phyloP scores from a whole-genome alignment of 1,139 yeast genomes.

The Geotrichum candidum region DNA sequence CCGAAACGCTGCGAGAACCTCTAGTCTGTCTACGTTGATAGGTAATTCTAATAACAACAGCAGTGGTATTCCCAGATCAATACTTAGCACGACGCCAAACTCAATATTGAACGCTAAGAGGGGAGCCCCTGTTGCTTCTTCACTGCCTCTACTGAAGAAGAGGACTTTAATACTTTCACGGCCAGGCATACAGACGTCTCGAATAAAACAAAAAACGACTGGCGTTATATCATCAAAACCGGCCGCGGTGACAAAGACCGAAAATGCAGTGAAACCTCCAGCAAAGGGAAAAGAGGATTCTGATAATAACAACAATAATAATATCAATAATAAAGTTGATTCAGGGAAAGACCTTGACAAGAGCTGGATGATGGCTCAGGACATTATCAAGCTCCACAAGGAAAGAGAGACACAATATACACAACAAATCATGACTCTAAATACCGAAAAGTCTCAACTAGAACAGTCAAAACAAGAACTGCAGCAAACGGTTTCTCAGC shows the following conservation, averaged over 20 bases:
- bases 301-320: not conserved
- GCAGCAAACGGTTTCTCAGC: conserved; percentile 35
- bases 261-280: not conserved
- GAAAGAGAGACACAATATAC: conserved; percentile 12
- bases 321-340: not conserved
- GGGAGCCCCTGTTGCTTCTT: not conserved
- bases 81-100: not conserved
- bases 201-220: not conserved
- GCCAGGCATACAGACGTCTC: not conserved
- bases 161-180: not conserved
- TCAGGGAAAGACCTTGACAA: not conserved
- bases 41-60: not conserved
- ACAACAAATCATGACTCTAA: conserved; percentile 18
- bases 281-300: not conserved
- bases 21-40: not conserved
- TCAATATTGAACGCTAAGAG: not conserved
- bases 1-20: not conserved
- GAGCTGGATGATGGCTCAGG: conserved; percentile 11
- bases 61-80: conserved; percentile 8
- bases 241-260: not conserved
- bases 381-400: conserved; percentile 12
- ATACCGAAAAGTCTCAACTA: conserved; percentile 29
- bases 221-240: conserved; percentile 1
- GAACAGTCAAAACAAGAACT: conserved; percentile 39
- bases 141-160: not conserved